A percentile compares a stretch with the other conserved stretches of the same genome.
Evolutionary conservation across 768 basidiomycete genomes (phyloP).

Genomic region (Pleurotus djamor): DNA sequence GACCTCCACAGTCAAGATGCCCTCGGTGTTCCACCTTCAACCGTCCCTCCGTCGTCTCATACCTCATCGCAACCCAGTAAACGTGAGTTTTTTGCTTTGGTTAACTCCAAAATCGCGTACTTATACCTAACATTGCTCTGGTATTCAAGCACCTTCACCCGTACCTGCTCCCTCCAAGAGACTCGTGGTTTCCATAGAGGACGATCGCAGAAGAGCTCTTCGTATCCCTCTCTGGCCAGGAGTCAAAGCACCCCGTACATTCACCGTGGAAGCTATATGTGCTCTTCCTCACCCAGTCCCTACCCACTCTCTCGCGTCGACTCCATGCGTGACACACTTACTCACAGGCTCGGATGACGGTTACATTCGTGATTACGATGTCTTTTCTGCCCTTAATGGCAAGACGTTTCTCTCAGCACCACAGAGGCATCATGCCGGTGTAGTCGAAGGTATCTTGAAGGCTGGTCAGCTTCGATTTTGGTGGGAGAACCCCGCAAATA

Average conservation of each 20-base stretch:
- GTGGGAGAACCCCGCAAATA: constrained; percentile 77
- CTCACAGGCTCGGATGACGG: constrained; percentile 93
- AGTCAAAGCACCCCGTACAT: constrained; percentile 49
- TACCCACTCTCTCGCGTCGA: constrained; percentile 85
- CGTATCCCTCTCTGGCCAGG: constrained; percentile 25
- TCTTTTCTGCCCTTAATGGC: constrained; percentile 86
- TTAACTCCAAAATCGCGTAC: constrained; percentile 15
- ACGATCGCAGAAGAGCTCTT: constrained; percentile 46
- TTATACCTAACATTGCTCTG: not conserved
- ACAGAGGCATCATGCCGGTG: constrained; percentile 84
- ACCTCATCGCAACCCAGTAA: constrained; percentile 24
- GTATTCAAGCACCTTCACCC: constrained; percentile 16
- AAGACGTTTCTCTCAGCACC: constrained; percentile 85
- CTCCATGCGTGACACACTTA: constrained; percentile 83
- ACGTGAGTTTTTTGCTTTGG: not conserved
- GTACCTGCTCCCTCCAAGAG: constrained; percentile 31
- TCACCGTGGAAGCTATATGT: constrained; percentile 87
- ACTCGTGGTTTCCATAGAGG: constrained; percentile 54
- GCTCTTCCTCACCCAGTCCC: constrained; percentile 88
- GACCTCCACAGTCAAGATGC: constrained; percentile 19
- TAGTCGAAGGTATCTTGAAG: constrained; percentile 92
- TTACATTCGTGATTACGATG: constrained; percentile 89
- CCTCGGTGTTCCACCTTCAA: constrained; percentile 12
- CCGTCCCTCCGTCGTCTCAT: constrained; percentile 2
- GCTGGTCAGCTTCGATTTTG: constrained; percentile 83